Conservation (phyloP, 805 yeast genomes). For the Teunomyces panamensis region DNA sequence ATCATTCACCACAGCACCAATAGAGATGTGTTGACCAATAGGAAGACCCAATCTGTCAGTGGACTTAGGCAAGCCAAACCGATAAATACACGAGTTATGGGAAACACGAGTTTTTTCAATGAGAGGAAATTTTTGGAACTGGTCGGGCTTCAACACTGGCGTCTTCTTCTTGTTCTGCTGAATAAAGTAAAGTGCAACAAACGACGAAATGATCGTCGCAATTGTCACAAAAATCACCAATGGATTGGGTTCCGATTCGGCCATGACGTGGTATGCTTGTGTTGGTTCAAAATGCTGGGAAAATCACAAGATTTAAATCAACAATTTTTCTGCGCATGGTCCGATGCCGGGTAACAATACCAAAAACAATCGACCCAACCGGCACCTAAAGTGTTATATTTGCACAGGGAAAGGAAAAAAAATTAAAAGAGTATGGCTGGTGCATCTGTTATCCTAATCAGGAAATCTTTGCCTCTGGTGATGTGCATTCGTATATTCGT, state of each 20-base stretch:
- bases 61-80: constrained; percentile 76
- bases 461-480: background rate
- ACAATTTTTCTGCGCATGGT: background rate
- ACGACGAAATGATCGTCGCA: constrained; percentile 32
- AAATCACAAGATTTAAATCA: background rate
- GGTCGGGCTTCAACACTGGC: constrained; percentile 60
- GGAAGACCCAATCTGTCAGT: constrained; percentile 82
- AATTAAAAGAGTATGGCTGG: no score
- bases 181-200: constrained; percentile 32
- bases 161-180: constrained; percentile 35
- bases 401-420: no score
- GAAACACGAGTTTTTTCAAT: constrained; percentile 70
- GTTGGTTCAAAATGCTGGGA: background rate
- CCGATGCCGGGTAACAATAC: background rate
- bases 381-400: no score
- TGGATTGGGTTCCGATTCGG: constrained; percentile 39
- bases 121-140: constrained; percentile 76
- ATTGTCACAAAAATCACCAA: constrained; percentile 38
- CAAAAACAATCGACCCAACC: no score
- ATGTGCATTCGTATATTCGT: background rate
- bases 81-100: constrained; percentile 79
- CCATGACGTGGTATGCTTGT: constrained; percentile 11
- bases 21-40: constrained; percentile 89
- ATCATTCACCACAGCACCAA: constrained; percentile 71
- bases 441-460: background rate